phyloP scores from a whole-genome alignment of 1,284 basidiomycete species.

The Apiotrichum porosum region DNA sequence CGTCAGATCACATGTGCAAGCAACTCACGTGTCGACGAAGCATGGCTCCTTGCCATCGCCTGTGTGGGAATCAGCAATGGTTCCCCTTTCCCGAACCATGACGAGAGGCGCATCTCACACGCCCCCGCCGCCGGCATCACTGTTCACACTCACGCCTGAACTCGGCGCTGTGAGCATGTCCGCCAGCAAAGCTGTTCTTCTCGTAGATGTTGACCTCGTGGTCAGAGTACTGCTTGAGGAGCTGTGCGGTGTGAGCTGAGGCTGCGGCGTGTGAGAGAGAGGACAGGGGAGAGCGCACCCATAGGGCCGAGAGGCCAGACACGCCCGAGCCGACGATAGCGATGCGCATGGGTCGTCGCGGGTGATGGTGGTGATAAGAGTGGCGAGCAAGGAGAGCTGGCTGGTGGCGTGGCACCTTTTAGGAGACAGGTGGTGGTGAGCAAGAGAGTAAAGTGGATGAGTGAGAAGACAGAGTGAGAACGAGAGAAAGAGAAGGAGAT shows the following conservation, averaged over 20 bases:
- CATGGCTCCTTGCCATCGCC: slow-evolving; percentile 52
- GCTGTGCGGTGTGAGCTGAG: slow-evolving; percentile 38
- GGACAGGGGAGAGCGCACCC: slow-evolving; percentile 51
- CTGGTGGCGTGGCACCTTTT: too few relatives aligned
- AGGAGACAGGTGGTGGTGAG: too few relatives aligned
- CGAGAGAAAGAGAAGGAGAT: neutral
- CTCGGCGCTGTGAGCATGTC: slow-evolving; percentile 71
- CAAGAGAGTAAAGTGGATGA: too few relatives aligned
- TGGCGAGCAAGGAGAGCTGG: too few relatives aligned
- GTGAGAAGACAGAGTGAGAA: neutral
- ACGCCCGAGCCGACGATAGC: slow-evolving; percentile 76
- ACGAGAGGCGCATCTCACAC: too few relatives aligned
- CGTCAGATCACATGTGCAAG: too few relatives aligned
- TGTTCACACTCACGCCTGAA: slow-evolving; percentile 49
- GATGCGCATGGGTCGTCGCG: slow-evolving; percentile 55
- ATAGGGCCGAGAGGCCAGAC: slow-evolving; percentile 69
- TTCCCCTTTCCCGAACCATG: too few relatives aligned
- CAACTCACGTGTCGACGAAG: slow-evolving; percentile 62
- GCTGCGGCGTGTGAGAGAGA: too few relatives aligned
- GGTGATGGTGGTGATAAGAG: neutral
- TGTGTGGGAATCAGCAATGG: slow-evolving; percentile 7
- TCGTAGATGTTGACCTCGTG: slow-evolving; percentile 78
- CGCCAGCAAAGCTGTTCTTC: slow-evolving; percentile 62
- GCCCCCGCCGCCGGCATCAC: too few relatives aligned
- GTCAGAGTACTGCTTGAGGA: slow-evolving; percentile 70